Conservation (phyloP, 805 yeast genomes). For the Candida oleophila region DNA sequence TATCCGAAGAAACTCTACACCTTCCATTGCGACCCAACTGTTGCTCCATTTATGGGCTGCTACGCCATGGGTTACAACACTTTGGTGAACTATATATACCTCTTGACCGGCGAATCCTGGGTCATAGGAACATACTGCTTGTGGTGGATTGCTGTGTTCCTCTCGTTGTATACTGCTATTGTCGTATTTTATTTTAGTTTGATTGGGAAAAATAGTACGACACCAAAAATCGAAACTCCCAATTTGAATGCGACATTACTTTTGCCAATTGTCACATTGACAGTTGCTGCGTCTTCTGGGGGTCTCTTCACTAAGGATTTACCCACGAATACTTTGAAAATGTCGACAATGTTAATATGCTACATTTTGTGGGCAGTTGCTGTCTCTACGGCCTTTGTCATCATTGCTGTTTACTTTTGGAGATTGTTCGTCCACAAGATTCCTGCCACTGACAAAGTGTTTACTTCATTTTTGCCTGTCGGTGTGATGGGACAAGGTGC, state of each 20-base stretch:
- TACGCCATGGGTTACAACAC: slow-evolving; percentile 78
- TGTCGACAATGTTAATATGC: slow-evolving; percentile 53
- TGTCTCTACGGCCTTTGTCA: slow-evolving; percentile 53
- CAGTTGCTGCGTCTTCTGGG: slow-evolving; percentile 76
- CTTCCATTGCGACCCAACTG: slow-evolving; percentile 37
- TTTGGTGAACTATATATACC: slow-evolving; percentile 54
- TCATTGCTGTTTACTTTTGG: slow-evolving; percentile 58
- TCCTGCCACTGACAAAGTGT: slow-evolving; percentile 54
- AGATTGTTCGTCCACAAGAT: slow-evolving; percentile 56
- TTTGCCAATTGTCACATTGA: slow-evolving; percentile 76
- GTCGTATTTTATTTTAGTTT: slow-evolving; percentile 53
- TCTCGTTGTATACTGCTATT: slow-evolving; percentile 62
- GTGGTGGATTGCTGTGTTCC: slow-evolving; percentile 69
- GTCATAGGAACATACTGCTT: slow-evolving; percentile 53
- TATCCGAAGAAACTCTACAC: slow-evolving; percentile 21
- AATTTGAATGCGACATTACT: slow-evolving; percentile 56
- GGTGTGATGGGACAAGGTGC: slow-evolving; percentile 89
- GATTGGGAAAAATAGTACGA: slow-evolving; percentile 32
- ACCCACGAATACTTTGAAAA: slow-evolving; percentile 41
- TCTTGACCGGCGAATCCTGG: slow-evolving; percentile 45
- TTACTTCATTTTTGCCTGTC: slow-evolving; percentile 73
- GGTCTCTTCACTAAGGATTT: slow-evolving; percentile 48
- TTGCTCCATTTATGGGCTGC: slow-evolving; percentile 72
- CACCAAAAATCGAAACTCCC: slow-evolving; percentile 7
- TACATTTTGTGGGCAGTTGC: slow-evolving; percentile 72